phyloP scores from a whole-genome alignment of 1,284 basidiomycete genomes.

The Ganoderma lingzhi region DNA sequence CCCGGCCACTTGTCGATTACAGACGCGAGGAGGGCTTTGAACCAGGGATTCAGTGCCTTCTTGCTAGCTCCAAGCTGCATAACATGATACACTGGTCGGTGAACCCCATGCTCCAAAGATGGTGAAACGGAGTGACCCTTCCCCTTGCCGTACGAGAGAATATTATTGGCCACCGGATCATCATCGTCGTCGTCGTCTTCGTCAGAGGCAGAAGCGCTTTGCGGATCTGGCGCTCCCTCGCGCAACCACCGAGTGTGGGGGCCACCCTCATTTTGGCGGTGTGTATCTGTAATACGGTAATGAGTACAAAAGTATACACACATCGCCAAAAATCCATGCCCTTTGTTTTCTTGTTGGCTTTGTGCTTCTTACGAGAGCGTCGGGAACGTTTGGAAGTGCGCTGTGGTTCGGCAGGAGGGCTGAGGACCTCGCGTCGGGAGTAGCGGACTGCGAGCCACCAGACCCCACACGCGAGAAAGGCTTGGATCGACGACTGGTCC shows the following conservation, averaged over 20 bases:
- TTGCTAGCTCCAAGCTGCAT: neutral
- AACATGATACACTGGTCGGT: neutral
- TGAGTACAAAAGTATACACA: neutral
- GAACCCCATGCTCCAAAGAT: no score
- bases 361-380: neutral
- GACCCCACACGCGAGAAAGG: neutral
- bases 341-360: neutral
- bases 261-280: neutral
- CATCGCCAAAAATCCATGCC: neutral
- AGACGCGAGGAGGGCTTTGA: neutral
- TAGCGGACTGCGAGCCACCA: neutral
- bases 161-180: no score
- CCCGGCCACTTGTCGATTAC: neutral
- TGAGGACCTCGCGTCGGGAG: neutral
- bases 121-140: no score
- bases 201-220: neutral
- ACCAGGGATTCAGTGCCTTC: neutral
- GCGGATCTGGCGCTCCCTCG: neutral
- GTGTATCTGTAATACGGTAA: neutral
- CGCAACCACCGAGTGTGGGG: neutral
- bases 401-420: no score
- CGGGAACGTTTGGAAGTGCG: neutral
- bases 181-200: neutral
- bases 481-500: neutral
- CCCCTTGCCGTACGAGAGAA: no score